A percentile compares a stretch with the other conserved stretches of the same genome.
Evolutionary conservation across 2,329 filamentous ascomycete species (phyloP).

Genomic region (Chrysoporthe deuterocubensis): DNA sequence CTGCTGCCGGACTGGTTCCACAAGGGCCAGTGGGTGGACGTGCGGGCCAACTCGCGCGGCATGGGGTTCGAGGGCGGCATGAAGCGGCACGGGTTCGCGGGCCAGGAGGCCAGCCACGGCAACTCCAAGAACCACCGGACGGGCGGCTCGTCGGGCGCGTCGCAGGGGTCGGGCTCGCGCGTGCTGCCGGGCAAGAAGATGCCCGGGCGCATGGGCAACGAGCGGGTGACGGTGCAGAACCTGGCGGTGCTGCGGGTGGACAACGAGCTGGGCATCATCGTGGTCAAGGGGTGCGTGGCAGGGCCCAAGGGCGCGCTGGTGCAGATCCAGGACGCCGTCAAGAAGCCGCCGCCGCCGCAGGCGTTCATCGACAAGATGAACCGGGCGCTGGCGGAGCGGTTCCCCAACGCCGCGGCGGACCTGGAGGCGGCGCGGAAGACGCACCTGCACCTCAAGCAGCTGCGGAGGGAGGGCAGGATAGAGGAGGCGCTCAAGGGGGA

Average conservation of each 20-base stretch:
- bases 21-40: constrained; percentile 88
- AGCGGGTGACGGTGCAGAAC: constrained; percentile 89
- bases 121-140: constrained; percentile 93
- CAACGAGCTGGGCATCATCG: constrained; percentile 81
- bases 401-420: constrained; percentile 49
- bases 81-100: constrained; percentile 90
- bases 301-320: constrained; percentile 88
- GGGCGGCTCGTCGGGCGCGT: constrained; percentile 86
- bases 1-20: constrained; percentile 90
- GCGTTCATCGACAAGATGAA: constrained; percentile 54
- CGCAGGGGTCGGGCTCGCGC: constrained; percentile 89
- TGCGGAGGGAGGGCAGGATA: constrained; percentile 48
- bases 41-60: constrained; percentile 76
- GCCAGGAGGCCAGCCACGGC: constrained; percentile 92
- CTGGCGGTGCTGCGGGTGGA: constrained; percentile 88
- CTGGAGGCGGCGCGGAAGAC: constrained; percentile 53
- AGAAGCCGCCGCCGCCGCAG: constrained; percentile 68
- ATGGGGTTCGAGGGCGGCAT: constrained; percentile 97
- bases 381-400: constrained; percentile 49
- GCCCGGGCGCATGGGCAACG: constrained; percentile 92
- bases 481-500: constrained; percentile 36
- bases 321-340: constrained; percentile 86
- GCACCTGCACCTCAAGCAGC: constrained; percentile 59
- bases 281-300: constrained; percentile 84
- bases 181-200: constrained; percentile 97